Evolutionary conservation across 106 monocot species (phyloP), one percentile per base, ranked within the genome.

Genomic region (Amphibolis antarctica): DNA sequence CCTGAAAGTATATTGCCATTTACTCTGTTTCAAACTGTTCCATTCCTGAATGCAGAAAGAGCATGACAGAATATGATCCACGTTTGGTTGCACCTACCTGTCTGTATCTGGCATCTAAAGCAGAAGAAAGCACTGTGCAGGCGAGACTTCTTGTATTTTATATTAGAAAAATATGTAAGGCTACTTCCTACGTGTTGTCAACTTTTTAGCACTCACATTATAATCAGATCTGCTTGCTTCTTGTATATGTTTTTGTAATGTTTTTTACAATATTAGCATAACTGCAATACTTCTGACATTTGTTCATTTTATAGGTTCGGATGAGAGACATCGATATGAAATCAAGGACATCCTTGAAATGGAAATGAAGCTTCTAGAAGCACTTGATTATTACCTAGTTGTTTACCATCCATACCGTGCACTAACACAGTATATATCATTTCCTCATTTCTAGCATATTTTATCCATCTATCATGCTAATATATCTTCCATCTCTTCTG

Each of bases 331-430:
- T 54, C 78, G 75, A 0, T 91, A 76, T 76, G 98, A 99, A 83
- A 81, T 91, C 66, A 99, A 99, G 75, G 91, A 92, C 31, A 99
- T 99, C 53, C 98, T 99, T 71, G 98, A 99, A 73, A 99, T 91
- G 90, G 98, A 99, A 80, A 99, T 99, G 98, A 99, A 88, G 65
- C 85, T 99, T 71, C 79, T 99, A 55, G 98, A 99, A 74, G 98
- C 98, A 45, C 88, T 99, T 73, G 98, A 99, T 63, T 99, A 91
- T 77, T 99, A 99, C 75, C 79, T 99, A 42, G 80, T 99, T 79
- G 85, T 92, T 83, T 99, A 75, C 66, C 98, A 99, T 78, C 98
- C 98, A 56, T 99, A 99, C 67, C 86, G 88, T 43, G 75, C 98
- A 49, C 76, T 99, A 23, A 71, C 85, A 61, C 91, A 88, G 94